These are phyloP conservation scores for Polytrichum commune DNA, from an alignment of 225 moss, liverwort and hornwort species.

Conservation along the genomic window DNA sequence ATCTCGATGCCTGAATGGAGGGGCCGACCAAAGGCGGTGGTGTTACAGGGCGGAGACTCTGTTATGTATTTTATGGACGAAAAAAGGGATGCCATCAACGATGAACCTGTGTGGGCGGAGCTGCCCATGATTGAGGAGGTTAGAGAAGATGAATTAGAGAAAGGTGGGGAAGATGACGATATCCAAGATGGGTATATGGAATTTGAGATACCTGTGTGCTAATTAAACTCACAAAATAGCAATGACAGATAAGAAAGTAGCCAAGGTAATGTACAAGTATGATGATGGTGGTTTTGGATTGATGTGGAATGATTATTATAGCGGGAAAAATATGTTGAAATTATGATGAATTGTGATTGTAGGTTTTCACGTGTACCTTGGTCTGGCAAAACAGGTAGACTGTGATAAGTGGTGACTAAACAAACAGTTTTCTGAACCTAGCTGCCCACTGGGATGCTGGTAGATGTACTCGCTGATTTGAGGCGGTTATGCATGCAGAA, in stretches of 20 bases:
- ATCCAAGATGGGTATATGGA: constrained; percentile 19
- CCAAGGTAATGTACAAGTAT: neutral
- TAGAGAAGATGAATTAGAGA: constrained; percentile 36
- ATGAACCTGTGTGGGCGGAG: constrained; percentile 52
- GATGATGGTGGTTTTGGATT: neutral
- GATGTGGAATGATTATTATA: neutral
- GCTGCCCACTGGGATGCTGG: neutral
- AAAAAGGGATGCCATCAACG: constrained; percentile 23
- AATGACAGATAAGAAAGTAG: neutral
- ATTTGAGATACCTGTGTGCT: constrained; percentile 30
- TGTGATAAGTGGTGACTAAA: neutral
- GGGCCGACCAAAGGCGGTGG: constrained; percentile 5
- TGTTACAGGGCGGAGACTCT: constrained; percentile 13
- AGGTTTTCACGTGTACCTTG: neutral
- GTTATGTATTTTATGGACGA: constrained; percentile 30
- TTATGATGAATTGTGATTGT: neutral
- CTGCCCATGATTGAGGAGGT: constrained; percentile 48
- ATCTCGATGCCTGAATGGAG: constrained; percentile 34
- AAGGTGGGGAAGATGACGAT: constrained; percentile 14
- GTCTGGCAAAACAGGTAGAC: neutral
- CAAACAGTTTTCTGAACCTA: constrained; percentile 4
- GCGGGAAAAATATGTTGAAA: neutral
- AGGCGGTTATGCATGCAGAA: neutral
- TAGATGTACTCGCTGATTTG: neutral
- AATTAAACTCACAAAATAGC: constrained; percentile 7